Evolutionary conservation across 495 filamentous ascomycete species (phyloP), one percentile per base, ranked within the genome.

Genomic region (Hypomontagnella monticulosa): DNA sequence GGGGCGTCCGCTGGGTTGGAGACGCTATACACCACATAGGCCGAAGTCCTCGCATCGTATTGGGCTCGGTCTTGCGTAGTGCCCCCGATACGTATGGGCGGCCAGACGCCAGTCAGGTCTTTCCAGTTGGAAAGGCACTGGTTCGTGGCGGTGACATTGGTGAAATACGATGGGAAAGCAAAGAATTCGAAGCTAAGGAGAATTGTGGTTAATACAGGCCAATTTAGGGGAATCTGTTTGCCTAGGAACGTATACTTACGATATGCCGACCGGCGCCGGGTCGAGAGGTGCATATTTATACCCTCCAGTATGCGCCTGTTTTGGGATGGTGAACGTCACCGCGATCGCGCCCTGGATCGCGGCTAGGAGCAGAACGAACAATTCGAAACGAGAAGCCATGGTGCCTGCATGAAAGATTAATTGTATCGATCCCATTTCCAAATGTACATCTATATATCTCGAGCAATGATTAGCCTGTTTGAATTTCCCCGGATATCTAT

Each of bases 21-120:
- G n/a, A 88, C 85, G n/a, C 79, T 79, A 62, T 86, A 87, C 0
- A 79, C 80, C 5, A 87, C 84, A 6, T 84, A 82, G 0, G 76
- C 76, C 8, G 76, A 78, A 0, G 78, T 81, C 7, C 75, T 69
- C 3, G 83, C 69, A 67, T 87, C 81, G 54, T 83, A 87, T 19
- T 74, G 78, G 0, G 84, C 85, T 0, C 85, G 77, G 59, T 88
- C 86, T 66, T 85, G 82, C 12, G 85, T 88, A 0, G 85, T 88
- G 5, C 85, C 85, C 6, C 85, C 86, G 49, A 87, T 85, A 32
- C 86, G 76, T 50, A 87, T 78, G 1, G 84, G 86, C 8, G 85
- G 85, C 81, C 81, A 85, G 8, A 77, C 75, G 0, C 84, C 85
- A 0, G 80, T 83, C 36, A 87, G 51, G 12, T 81, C 78, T 57